Percentiles rank a stretch among this genome's conserved stretches.
phyloP scores from a whole-genome alignment of 1,139 yeast species.

The Kodamaea anthophila region DNA sequence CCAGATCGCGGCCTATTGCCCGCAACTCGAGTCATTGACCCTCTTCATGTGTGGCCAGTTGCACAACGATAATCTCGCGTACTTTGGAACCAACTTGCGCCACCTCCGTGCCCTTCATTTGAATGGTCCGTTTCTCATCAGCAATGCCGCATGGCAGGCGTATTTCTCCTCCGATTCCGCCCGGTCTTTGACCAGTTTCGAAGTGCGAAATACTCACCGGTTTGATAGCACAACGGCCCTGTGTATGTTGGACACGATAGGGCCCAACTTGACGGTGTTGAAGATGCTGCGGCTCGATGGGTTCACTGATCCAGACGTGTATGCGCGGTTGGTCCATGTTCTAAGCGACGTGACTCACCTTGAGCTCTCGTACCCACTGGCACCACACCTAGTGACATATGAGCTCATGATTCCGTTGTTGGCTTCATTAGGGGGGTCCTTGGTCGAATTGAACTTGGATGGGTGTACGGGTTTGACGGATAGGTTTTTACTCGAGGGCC shows the following conservation, averaged over 20 bases:
- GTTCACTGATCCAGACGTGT: slow-evolving; percentile 49
- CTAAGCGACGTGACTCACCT: slow-evolving; percentile 46
- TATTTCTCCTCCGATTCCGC: slow-evolving; percentile 48
- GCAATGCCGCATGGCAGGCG: slow-evolving; percentile 67
- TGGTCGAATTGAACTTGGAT: slow-evolving; percentile 55
- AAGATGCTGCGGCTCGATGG: slow-evolving; percentile 69
- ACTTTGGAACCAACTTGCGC: slow-evolving; percentile 53
- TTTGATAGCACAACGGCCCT: slow-evolving; percentile 64
- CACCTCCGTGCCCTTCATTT: slow-evolving; percentile 49
- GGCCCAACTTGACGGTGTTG: slow-evolving; percentile 41
- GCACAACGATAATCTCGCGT: slow-evolving; percentile 66
- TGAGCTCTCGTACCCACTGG: slow-evolving; percentile 63
- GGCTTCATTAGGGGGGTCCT: slow-evolving; percentile 55
- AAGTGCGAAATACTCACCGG: slow-evolving; percentile 76
- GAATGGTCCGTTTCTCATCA: slow-evolving; percentile 85
- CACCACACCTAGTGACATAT: slow-evolving; percentile 64
- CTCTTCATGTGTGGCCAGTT: slow-evolving; percentile 91
- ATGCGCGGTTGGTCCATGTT: slow-evolving; percentile 60
- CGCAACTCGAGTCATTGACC: slow-evolving; percentile 58
- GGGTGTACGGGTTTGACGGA: slow-evolving; percentile 75
- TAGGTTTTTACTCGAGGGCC: slow-evolving; percentile 49
- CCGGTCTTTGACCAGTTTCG: slow-evolving; percentile 35
- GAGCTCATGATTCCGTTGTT: slow-evolving; percentile 61
- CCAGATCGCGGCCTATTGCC: slow-evolving; percentile 74
- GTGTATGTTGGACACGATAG: slow-evolving; percentile 58